Evolutionary conservation across 768 basidiomycete genomes (phyloP).

Genomic region (Pleurotus eryngii): DNA sequence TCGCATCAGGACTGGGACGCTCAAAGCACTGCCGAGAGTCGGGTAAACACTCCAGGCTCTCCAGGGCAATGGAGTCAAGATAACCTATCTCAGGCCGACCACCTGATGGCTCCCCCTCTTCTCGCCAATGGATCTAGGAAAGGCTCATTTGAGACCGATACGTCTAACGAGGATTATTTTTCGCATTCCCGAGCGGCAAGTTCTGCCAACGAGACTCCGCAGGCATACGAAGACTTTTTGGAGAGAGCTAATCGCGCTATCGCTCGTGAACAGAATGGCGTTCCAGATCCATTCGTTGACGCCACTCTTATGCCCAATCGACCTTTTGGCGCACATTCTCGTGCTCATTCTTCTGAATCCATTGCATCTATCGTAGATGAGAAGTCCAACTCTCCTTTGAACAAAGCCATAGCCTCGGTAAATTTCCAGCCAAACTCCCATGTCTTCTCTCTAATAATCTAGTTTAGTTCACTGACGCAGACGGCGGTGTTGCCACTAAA

Average conservation of each 20-base stretch:
- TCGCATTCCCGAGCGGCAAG: slow-evolving; percentile 32
- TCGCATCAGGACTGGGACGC: slow-evolving; percentile 76
- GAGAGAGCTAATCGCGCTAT: slow-evolving; percentile 84
- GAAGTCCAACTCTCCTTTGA: slow-evolving; percentile 85
- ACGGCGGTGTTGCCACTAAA: slow-evolving; percentile 86
- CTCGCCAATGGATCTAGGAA: slow-evolving; percentile 35
- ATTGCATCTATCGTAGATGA: slow-evolving; percentile 91
- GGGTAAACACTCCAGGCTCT: slow-evolving; percentile 41
- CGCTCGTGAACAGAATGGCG: slow-evolving; percentile 71
- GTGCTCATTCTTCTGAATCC: slow-evolving; percentile 84
- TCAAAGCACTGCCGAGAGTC: slow-evolving; percentile 48
- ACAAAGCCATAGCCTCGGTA: slow-evolving; percentile 90
- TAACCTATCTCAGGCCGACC: slow-evolving; percentile 44
- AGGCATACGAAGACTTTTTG: slow-evolving; percentile 74
- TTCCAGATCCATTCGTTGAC: slow-evolving; percentile 86
- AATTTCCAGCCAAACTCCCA: slow-evolving; percentile 17
- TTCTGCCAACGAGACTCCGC: slow-evolving; percentile 25
- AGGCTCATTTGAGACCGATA: slow-evolving; percentile 50
- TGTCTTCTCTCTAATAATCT: slow-evolving; percentile 3
- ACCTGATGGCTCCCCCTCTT: slow-evolving; percentile 26
- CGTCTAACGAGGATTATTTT: slow-evolving; percentile 54
- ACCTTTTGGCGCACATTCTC: slow-evolving; percentile 80
- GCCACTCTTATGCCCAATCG: slow-evolving; percentile 46
- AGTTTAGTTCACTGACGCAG: slow-evolving; percentile 85
- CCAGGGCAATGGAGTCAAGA: slow-evolving; percentile 67